phyloP scores from a whole-genome alignment of 371 early-diverging fungal species.

The Blakeslea trispora region DNA sequence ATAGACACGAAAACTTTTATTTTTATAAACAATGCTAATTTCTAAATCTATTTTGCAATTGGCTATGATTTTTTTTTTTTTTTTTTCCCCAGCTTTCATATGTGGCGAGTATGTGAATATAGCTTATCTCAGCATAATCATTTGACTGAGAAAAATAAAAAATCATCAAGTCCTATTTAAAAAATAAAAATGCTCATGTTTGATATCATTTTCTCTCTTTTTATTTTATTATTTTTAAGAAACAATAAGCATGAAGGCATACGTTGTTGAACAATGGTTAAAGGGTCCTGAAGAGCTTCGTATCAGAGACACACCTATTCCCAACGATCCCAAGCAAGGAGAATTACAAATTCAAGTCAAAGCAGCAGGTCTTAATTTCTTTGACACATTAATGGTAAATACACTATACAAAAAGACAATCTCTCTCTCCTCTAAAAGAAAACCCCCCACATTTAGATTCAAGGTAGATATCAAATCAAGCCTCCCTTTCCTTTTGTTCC shows the following conservation, averaged over 20 bases:
- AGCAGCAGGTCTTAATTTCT: conserved; percentile 81
- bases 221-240: conserved; percentile 5
- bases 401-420: too few relatives aligned
- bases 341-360: conserved; percentile 74
- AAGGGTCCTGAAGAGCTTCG: conserved; percentile 70
- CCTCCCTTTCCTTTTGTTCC: conserved; percentile 85
- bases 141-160: too few relatives aligned
- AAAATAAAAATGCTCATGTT: too few relatives aligned
- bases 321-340: conserved; percentile 57
- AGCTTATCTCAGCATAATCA: too few relatives aligned
- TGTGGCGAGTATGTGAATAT: too few relatives aligned
- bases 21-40: too few relatives aligned
- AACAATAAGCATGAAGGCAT: conserved; percentile 64
- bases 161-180: too few relatives aligned
- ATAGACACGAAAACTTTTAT: too few relatives aligned
- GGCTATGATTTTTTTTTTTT: too few relatives aligned
- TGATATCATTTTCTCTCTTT: conserved; percentile 1
- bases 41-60: too few relatives aligned
- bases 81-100: too few relatives aligned
- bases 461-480: conserved; percentile 84
- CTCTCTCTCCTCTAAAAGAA: too few relatives aligned
- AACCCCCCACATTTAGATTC: conserved; percentile 48
- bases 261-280: conserved; percentile 73
- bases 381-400: conserved; percentile 79
- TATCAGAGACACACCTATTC: conserved; percentile 58